Evolutionary conservation across 1,284 basidiomycete species (phyloP).

Genomic region (Schizophyllum amplum): DNA sequence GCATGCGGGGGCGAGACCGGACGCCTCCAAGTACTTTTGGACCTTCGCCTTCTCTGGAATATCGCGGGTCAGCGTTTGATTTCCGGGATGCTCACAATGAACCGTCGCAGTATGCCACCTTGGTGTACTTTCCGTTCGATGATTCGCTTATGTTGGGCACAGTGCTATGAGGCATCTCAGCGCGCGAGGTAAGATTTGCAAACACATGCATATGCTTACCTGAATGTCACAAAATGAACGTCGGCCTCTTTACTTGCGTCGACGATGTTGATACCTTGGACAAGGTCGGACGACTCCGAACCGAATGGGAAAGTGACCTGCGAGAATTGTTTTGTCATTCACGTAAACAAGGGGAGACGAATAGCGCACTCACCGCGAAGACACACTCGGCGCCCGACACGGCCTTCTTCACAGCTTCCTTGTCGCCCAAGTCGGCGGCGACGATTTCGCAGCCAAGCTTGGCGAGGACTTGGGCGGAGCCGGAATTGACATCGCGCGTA

Average conservation of each 20-base stretch:
- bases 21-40: slow-evolving; percentile 20
- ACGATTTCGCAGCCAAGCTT: slow-evolving; percentile 25
- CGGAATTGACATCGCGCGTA: slow-evolving; percentile 21
- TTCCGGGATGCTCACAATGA: slow-evolving; percentile 16
- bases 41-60: slow-evolving; percentile 21
- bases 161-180: slow-evolving; percentile 15
- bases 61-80: slow-evolving; percentile 2
- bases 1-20: slow-evolving; percentile 18
- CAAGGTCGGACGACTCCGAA: slow-evolving; percentile 15
- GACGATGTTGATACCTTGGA: slow-evolving; percentile 29
- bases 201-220: slow-evolving; percentile 7
- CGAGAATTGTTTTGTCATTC: not conserved
- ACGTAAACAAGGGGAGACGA: not conserved
- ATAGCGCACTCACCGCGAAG: slow-evolving; percentile 23
- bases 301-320: slow-evolving; percentile 17
- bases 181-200: not conserved
- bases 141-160: slow-evolving; percentile 15
- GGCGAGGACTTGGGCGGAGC: slow-evolving; percentile 18
- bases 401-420: slow-evolving; percentile 21
- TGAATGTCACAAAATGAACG: slow-evolving; percentile 25
- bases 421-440: slow-evolving; percentile 23
- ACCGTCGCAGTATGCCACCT: slow-evolving; percentile 14
- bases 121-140: slow-evolving; percentile 13
- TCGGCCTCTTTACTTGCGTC: slow-evolving; percentile 24
- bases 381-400: slow-evolving; percentile 29